Evolutionary conservation across 352 stramenopile species (phyloP).

Genomic region (Thalassiosira sp.): DNA sequence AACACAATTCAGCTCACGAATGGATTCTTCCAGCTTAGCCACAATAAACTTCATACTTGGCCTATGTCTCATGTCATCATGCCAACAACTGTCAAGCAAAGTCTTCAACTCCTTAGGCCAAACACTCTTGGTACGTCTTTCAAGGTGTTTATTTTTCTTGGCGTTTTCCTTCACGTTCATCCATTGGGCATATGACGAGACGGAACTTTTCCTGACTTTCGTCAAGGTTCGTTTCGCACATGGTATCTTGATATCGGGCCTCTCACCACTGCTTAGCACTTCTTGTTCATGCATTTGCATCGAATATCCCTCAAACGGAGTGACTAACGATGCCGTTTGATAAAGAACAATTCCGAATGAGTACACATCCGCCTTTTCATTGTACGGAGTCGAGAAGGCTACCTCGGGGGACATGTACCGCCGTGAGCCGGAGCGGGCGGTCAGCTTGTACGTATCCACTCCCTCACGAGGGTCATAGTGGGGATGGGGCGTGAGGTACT

Average conservation of each 20-base stretch:
- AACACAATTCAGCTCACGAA: too few relatives aligned
- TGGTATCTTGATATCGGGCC: conserved; percentile 5
- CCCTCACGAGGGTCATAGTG: not conserved
- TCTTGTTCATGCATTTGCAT: not conserved
- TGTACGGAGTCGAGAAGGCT: conserved; percentile 61
- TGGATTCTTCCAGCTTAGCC: too few relatives aligned
- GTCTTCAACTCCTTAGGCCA: conserved; percentile 3
- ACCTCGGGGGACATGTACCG: conserved; percentile 40
- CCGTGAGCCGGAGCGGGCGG: conserved; percentile 25
- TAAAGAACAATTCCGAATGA: conserved; percentile 67
- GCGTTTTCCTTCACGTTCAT: not conserved
- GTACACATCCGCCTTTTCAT: conserved; percentile 72
- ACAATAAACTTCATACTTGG: conserved; percentile 7
- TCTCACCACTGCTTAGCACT: not conserved
- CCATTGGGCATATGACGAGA: not conserved
- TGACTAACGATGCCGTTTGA: conserved; percentile 62
- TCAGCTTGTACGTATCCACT: conserved; percentile 24
- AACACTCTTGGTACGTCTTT: not conserved
- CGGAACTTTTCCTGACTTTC: not conserved
- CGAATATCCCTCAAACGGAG: conserved; percentile 51
- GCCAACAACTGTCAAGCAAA: conserved; percentile 14
- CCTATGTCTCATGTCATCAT: not conserved
- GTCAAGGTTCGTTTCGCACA: not conserved
- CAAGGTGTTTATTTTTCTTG: not conserved
- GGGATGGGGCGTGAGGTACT: conserved; percentile 3